Conservation (phyloP, 2,329 filamentous ascomycete genomes). For the Ophiostoma sp. region DNA sequence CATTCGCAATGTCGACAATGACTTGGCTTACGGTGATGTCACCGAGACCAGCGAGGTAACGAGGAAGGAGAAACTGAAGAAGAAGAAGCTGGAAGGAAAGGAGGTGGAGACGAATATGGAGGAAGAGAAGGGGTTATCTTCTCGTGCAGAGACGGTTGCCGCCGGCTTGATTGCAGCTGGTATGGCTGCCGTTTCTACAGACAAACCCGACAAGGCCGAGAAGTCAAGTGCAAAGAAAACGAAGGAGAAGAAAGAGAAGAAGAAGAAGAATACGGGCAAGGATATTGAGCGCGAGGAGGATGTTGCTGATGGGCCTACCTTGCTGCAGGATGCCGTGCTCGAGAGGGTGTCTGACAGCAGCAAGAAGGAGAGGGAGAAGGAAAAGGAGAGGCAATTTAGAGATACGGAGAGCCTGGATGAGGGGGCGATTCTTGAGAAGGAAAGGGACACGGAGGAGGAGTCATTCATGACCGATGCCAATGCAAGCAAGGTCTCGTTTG, state of each 20-base stretch:
- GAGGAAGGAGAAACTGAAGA: conserved; percentile 16
- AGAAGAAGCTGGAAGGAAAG: background rate
- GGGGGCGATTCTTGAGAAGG: conserved; percentile 10
- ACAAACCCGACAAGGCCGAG: background rate
- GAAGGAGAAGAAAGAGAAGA: background rate
- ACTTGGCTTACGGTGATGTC: background rate
- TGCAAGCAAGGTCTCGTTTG: conserved; percentile 26
- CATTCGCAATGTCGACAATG: background rate
- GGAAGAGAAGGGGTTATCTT: no score
- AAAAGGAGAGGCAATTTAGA: conserved; percentile 1
- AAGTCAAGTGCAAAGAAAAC: background rate
- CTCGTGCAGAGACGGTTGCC: background rate
- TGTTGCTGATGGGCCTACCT: no score
- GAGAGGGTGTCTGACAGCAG: no score
- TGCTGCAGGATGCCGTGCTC: no score
- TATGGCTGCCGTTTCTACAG: background rate
- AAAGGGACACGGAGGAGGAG: conserved; percentile 20
- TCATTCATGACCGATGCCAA: conserved; percentile 22
- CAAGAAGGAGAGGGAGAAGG: background rate
- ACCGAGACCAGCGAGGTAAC: background rate
- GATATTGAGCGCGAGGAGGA: background rate
- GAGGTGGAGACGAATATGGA: background rate
- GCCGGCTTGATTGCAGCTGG: background rate
- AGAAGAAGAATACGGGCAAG: background rate
- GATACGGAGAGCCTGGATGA: conserved; percentile 2